Evolutionary conservation across 306 rosid species (phyloP).

Genomic region (Vigna nakashimae): DNA sequence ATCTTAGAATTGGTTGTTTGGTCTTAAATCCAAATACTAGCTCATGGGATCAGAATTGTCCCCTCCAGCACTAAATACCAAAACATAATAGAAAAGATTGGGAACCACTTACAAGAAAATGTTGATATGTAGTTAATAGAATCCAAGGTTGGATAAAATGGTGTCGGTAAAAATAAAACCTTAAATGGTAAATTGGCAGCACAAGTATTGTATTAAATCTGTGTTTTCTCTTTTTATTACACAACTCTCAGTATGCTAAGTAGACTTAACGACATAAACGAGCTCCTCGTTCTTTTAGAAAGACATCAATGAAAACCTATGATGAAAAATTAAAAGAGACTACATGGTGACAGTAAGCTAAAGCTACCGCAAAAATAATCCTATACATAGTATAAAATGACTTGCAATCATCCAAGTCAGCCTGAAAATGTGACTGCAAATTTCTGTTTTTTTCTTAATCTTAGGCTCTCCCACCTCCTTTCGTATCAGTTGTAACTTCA

Average conservation of each 20-base stretch:
- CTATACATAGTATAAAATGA: slow-evolving; percentile 24
- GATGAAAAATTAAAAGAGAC: slow-evolving; percentile 6
- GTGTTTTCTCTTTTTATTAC: not conserved
- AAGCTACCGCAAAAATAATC: slow-evolving; percentile 23
- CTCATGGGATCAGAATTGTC: not conserved
- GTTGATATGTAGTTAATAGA: not conserved
- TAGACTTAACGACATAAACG: slow-evolving; percentile 3
- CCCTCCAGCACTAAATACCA: too few species aligned
- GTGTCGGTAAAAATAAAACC: slow-evolving; percentile 10
- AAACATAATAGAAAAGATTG: too few species aligned
- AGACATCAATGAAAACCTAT: slow-evolving; percentile 31
- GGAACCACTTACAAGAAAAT: slow-evolving; percentile 3
- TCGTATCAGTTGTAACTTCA: slow-evolving; percentile 47
- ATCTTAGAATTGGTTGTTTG: not conserved
- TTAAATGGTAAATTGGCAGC: slow-evolving; percentile 29
- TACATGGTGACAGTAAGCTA: slow-evolving; percentile 23
- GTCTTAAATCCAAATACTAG: not conserved
- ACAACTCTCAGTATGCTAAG: slow-evolving; percentile 18
- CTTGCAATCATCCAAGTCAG: slow-evolving; percentile 37
- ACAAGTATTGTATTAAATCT: slow-evolving; percentile 34
- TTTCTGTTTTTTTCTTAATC: slow-evolving; percentile 34
- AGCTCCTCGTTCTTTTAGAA: not conserved
- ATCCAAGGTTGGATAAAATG: not conserved
- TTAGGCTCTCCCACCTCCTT: slow-evolving; percentile 32
- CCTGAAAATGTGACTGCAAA: slow-evolving; percentile 24